phyloP scores from a whole-genome alignment of 2,329 filamentous ascomycete species.

The Emmonsiellopsis sp. region DNA sequence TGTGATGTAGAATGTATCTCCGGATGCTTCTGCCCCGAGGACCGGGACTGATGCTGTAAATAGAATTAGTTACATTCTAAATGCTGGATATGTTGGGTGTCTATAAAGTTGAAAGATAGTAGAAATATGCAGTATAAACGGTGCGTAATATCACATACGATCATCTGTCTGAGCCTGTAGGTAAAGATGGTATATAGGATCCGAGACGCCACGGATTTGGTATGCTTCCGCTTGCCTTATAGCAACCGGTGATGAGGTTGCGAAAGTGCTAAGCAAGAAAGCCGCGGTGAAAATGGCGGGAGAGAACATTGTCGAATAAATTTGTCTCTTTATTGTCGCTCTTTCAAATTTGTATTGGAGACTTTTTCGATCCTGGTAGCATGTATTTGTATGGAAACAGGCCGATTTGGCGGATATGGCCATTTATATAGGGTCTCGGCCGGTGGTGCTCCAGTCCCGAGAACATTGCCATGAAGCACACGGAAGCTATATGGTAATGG shows the following conservation, averaged over 20 bases:
- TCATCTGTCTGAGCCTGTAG: conserved; percentile 39
- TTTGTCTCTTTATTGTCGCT: too few relatives aligned
- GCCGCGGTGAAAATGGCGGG: neutral
- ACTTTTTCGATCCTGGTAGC: too few relatives aligned
- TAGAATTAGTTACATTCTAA: neutral
- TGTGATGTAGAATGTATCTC: conserved; percentile 42
- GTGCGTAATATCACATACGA: conserved; percentile 17
- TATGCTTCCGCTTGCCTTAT: neutral
- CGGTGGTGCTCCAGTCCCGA: too few relatives aligned
- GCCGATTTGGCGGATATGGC: too few relatives aligned
- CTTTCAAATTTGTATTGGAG: too few relatives aligned
- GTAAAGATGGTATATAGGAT: conserved; percentile 46
- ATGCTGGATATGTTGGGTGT: conserved; percentile 4
- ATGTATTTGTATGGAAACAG: too few relatives aligned
- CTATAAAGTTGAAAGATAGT: neutral
- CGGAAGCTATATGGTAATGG: too few relatives aligned
- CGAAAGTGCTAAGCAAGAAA: neutral
- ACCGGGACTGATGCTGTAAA: conserved; percentile 27
- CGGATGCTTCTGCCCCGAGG: conserved; percentile 42
- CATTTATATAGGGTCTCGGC: too few relatives aligned
- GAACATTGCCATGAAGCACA: too few relatives aligned
- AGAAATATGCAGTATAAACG: neutral
- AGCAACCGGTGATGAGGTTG: neutral
- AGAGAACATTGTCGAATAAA: neutral
- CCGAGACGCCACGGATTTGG: conserved; percentile 41